These are phyloP conservation scores for Dioscorea cayenensis DNA, from an alignment of 116 monocot species.

Conservation along the genomic window DNA sequence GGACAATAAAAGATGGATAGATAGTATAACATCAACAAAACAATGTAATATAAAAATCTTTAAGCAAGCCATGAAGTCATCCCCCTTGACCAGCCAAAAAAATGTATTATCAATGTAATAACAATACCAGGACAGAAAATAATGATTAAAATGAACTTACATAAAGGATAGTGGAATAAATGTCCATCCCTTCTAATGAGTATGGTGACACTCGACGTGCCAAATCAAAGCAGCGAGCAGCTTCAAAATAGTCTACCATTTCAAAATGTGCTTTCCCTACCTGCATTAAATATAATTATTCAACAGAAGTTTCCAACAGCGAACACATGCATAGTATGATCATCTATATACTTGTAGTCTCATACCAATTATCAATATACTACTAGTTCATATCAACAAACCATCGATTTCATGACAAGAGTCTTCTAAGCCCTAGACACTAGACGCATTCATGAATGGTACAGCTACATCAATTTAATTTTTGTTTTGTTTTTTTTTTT, in stretches of 20 bases:
- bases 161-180: constrained; percentile 93
- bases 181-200: constrained; percentile 87
- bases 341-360: not conserved
- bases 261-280: constrained; percentile 95
- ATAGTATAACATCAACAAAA: too few species aligned
- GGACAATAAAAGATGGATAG: too few species aligned
- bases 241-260: constrained; percentile 85
- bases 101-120: not conserved
- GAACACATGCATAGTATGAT: not conserved
- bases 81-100: not conserved
- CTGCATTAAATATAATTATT: constrained; percentile 28
- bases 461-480: too few species aligned
- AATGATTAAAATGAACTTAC: constrained; percentile 35
- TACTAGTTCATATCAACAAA: not conserved
- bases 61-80: too few species aligned
- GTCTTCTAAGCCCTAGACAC: too few species aligned
- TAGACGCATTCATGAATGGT: too few species aligned
- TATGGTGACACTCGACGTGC: constrained; percentile 79
- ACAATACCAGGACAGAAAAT: not conserved
- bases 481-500: too few species aligned
- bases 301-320: not conserved
- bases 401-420: too few species aligned
- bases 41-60: too few species aligned
- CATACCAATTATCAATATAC: not conserved
- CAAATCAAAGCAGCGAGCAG: constrained; percentile 78